A percentile compares a stretch with the other conserved stretches of the same genome.
Conservation (phyloP, 371 early-diverging fungal species). For the Mucor plumbeus region DNA sequence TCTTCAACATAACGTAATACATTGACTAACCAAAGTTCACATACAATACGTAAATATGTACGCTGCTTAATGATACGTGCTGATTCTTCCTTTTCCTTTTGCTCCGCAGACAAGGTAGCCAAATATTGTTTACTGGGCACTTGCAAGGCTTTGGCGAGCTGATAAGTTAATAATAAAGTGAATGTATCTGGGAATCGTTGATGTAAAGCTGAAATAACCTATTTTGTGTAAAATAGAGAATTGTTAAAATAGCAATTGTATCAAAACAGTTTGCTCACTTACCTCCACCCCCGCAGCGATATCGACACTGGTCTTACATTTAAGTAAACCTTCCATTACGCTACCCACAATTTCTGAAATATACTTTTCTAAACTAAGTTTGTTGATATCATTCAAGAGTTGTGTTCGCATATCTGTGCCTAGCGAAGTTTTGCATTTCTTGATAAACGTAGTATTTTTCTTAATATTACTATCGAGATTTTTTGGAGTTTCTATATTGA, state of each 20-base stretch:
- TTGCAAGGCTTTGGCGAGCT: conserved; percentile 60
- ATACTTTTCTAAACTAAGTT: conserved; percentile 95
- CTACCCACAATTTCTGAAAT: conserved; percentile 89
- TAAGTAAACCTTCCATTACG: conserved; percentile 76
- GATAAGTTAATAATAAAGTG: conserved; percentile 66
- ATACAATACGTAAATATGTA: conserved; percentile 71
- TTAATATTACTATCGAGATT: conserved; percentile 95
- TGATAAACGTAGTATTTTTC: conserved; percentile 95
- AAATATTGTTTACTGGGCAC: conserved; percentile 61
- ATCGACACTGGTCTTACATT: conserved; percentile 76
- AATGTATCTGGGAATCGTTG: conserved; percentile 88
- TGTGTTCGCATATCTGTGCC: conserved; percentile 74
- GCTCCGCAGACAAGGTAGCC: conserved; percentile 69
- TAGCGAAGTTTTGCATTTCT: conserved; percentile 86
- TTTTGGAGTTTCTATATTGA: conserved; percentile 26
- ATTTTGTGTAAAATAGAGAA: neutral
- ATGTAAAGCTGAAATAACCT: conserved; percentile 89
- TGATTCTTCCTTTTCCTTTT: conserved; percentile 86
- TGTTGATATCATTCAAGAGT: conserved; percentile 82
- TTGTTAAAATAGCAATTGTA: neutral
- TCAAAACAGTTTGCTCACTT: neutral
- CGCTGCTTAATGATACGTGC: conserved; percentile 73
- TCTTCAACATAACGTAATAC: conserved; percentile 76
- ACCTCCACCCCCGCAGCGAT: conserved; percentile 84
- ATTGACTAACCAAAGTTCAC: conserved; percentile 87